Conservation (phyloP, 345 rosid species). For the Rhizophora apiculata region DNA sequence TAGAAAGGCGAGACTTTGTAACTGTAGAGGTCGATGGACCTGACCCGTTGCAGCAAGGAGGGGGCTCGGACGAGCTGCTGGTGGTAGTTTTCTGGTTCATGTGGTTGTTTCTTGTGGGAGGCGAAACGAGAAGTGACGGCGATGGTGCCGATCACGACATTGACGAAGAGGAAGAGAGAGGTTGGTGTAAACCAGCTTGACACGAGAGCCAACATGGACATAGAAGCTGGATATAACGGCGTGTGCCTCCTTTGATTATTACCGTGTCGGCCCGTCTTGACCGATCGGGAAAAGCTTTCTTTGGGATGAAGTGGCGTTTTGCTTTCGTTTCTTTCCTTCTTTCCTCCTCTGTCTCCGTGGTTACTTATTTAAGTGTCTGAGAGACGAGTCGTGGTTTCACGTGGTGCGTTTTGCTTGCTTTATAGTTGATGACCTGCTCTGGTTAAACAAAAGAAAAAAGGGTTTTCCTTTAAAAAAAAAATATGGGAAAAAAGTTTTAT, state of each 20-base stretch:
- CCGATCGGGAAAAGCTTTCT: no score
- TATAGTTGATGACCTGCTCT: no score
- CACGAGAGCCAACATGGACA: conserved; percentile 15
- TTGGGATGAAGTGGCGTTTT: no score
- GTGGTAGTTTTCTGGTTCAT: background rate
- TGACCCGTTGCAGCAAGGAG: conserved; percentile 57
- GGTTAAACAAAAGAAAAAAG: no score
- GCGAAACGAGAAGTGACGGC: conserved; percentile 41
- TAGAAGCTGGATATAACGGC: background rate
- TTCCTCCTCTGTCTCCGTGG: background rate
- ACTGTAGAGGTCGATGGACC: conserved; percentile 44
- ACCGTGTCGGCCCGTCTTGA: background rate
- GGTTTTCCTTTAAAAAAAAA: no score
- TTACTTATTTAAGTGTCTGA: no score
- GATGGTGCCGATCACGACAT: conserved; percentile 61
- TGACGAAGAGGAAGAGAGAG: conserved; percentile 58
- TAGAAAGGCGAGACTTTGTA: conserved; percentile 35
- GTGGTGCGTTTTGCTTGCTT: no score
- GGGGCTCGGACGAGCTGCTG: conserved; percentile 38
- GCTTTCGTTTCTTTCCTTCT: background rate
- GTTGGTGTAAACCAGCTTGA: conserved; percentile 51
- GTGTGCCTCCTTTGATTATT: background rate
- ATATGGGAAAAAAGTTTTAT: no score
- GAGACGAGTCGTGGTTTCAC: no score
- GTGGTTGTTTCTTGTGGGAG: conserved; percentile 14